A percentile compares a stretch with the other conserved stretches of the same genome.
phyloP scores from a whole-genome alignment of 2,329 filamentous ascomycete genomes.

The Lachnellula arida region DNA sequence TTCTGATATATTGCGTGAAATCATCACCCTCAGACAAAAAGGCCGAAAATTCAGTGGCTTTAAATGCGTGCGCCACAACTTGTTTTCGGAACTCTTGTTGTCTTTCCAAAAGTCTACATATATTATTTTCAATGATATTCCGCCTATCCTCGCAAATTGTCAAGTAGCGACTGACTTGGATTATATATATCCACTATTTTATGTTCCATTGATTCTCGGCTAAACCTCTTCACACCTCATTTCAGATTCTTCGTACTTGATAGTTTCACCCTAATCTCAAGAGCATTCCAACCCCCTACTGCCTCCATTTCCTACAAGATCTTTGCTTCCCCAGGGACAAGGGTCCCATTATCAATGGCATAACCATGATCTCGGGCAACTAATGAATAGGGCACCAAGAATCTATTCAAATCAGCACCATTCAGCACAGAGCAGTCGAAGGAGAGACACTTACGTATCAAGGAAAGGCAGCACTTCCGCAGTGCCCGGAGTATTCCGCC shows the following conservation, averaged over 20 bases:
- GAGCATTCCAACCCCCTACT: too few relatives aligned
- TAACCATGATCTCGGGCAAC: conserved; percentile 57
- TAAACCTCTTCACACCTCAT: background rate
- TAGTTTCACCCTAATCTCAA: too few relatives aligned
- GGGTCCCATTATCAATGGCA: conserved; percentile 54
- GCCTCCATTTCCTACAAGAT: conserved; percentile 8
- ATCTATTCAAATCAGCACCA: conserved; percentile 30
- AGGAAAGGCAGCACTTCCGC: conserved; percentile 58
- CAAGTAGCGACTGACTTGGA: too few relatives aligned
- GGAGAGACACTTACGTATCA: conserved; percentile 41
- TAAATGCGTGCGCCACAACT: background rate
- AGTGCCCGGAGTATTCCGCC: conserved; percentile 41
- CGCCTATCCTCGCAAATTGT: too few relatives aligned
- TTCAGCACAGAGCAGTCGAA: background rate
- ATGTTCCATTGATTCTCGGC: background rate
- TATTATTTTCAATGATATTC: too few relatives aligned
- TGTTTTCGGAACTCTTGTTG: background rate
- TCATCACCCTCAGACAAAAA: too few relatives aligned
- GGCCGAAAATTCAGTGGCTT: too few relatives aligned
- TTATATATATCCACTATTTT: too few relatives aligned
- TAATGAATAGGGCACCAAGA: conserved; percentile 60
- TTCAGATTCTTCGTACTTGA: background rate
- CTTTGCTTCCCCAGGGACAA: conserved; percentile 50
- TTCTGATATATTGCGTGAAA: background rate
- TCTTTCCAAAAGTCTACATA: background rate